Evolutionary conservation across 2,329 filamentous ascomycete species (phyloP), one percentile per base, ranked within the genome.

Genomic region (Blastomyces parvus): DNA sequence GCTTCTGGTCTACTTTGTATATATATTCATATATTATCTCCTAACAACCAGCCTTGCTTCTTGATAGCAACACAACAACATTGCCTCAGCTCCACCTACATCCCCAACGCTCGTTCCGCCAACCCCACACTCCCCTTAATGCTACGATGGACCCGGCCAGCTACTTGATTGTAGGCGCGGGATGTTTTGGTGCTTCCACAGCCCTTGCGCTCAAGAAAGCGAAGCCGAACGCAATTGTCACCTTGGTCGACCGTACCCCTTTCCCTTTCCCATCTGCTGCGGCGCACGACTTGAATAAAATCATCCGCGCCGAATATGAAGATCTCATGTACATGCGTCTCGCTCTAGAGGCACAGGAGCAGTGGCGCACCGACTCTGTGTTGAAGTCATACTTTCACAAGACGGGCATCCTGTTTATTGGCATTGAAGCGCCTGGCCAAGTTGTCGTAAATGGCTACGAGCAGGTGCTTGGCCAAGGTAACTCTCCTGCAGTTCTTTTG

Each of bases 161-260:
- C n/a, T 63, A 61, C 50, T 69, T 82, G 25, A 79, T 82, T 50
- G 69, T 82, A 57, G 81, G 81, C 8, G 79, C 76, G n/a, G 82
- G 81, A 6, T 82, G 80, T 0, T 83, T 82, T 72, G 82, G 81
- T 13, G 78, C 63, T 30, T 46, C 63, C 27, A 62, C 63, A 3
- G 63, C 63, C n/a, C 55, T 64, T 27, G 59, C 62, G 13, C 63
- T 64, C 25, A 48, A 48, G n/a, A 60, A 59, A 48, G 38, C 60
- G n/a, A 46, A 59, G 40, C 60, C 50, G n/a, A 46, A 48, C 17
- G 38, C 63, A 38, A 44, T 53, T 6, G 36, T 64, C 36, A 64
- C 63, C 3, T 27, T 64, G 30, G 19, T 64, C 11, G 63, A 64
- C 53, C 52, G 55, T 22, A 59, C 53, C 27, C 60, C 63, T 19